phyloP scores from a whole-genome alignment of 106 monocot species.

The Agapanthus africanus region DNA sequence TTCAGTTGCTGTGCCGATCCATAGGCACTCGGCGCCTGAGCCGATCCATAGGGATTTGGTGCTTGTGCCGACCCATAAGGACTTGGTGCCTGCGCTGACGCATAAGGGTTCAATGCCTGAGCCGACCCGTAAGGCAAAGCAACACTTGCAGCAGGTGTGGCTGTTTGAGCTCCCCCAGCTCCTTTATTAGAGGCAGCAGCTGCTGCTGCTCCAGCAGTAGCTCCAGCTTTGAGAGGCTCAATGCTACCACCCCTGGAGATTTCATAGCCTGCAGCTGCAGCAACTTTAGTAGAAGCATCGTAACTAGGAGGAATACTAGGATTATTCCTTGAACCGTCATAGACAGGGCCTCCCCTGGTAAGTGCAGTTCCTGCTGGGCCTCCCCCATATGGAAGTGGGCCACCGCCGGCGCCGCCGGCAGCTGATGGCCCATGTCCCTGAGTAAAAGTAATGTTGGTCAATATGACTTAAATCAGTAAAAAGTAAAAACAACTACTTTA shows the following conservation, averaged over 20 bases:
- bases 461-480: neutral
- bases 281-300: slow-evolving; percentile 4
- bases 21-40: neutral
- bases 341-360: too few relatives aligned
- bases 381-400: slow-evolving; percentile 27
- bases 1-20: neutral
- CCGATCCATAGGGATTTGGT: slow-evolving; percentile 13
- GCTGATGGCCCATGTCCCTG: slow-evolving; percentile 29
- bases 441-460: neutral
- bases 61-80: slow-evolving; percentile 24
- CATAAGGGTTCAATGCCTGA: too few relatives aligned
- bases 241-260: too few relatives aligned
- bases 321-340: too few relatives aligned
- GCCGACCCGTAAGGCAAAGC: too few relatives aligned
- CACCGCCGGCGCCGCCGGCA: too few relatives aligned
- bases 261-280: too few relatives aligned
- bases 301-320: too few relatives aligned
- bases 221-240: too few relatives aligned
- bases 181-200: too few relatives aligned
- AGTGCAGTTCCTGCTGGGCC: slow-evolving; percentile 18
- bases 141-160: too few relatives aligned
- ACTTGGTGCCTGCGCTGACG: slow-evolving; percentile 3
- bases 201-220: too few relatives aligned
- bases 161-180: slow-evolving; percentile 1
- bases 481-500: neutral